Evolutionary conservation across 208 protist species (phyloP).

Genomic region (Acanthamoeba castellanii): DNA sequence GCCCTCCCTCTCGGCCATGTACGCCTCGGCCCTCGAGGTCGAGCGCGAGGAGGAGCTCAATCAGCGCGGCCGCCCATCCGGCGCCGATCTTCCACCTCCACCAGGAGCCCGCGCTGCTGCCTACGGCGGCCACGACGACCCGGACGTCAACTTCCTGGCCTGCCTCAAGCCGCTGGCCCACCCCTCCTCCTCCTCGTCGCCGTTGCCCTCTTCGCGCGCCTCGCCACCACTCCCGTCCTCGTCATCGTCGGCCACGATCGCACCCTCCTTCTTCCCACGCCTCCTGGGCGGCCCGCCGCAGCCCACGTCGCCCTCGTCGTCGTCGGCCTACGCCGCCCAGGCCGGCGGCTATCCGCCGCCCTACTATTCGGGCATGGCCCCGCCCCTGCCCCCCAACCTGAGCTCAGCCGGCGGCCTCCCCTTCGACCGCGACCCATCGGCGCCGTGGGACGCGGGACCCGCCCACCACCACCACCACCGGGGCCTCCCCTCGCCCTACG

Average conservation of each 20-base stretch:
- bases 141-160: neutral
- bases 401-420: too few species aligned
- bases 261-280: neutral
- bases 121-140: neutral
- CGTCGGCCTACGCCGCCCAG: neutral
- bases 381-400: too few species aligned
- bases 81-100: neutral
- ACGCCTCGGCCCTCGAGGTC: neutral
- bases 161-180: neutral
- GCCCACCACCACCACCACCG: too few species aligned
- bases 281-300: neutral
- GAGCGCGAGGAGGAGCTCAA: conserved; percentile 8
- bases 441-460: too few species aligned
- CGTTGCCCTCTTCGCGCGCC: neutral
- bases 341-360: too few species aligned
- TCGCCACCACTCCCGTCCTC: neutral
- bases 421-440: too few species aligned
- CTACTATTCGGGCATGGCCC: too few species aligned
- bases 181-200: neutral
- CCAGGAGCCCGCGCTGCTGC: neutral
- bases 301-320: neutral
- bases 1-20: conserved; percentile 4
- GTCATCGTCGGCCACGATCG: neutral
- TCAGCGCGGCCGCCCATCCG: neutral
- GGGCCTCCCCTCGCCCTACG: too few species aligned